Evolutionary conservation across 352 stramenopile species (phyloP).

Genomic region (Plasmopara halstedii): DNA sequence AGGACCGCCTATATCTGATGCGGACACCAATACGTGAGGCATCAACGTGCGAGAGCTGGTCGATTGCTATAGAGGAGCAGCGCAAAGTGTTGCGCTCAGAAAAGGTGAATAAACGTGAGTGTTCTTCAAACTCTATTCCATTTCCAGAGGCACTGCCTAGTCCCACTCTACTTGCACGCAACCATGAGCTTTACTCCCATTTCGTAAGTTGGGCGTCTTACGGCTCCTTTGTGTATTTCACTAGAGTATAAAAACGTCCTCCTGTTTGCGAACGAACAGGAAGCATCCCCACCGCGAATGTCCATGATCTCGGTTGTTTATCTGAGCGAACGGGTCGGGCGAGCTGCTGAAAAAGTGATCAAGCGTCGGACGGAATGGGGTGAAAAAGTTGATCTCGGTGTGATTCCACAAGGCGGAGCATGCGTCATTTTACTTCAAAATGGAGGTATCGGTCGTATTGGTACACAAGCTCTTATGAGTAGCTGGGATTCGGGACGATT

Average conservation of each 20-base stretch:
- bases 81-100: slow-evolving; percentile 57
- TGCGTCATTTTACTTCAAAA: slow-evolving; percentile 75
- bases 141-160: slow-evolving; percentile 48
- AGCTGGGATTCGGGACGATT: slow-evolving; percentile 71
- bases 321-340: slow-evolving; percentile 47
- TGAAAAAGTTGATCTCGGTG: slow-evolving; percentile 57
- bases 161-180: slow-evolving; percentile 56
- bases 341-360: slow-evolving; percentile 58
- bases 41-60: slow-evolving; percentile 82
- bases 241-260: slow-evolving; percentile 68
- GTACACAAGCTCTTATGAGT: slow-evolving; percentile 77
- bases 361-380: slow-evolving; percentile 65
- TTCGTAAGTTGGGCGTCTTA: slow-evolving; percentile 64
- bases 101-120: slow-evolving; percentile 50
- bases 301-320: slow-evolving; percentile 72
- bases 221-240: slow-evolving; percentile 12
- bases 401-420: slow-evolving; percentile 68
- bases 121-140: slow-evolving; percentile 10
- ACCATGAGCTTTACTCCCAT: slow-evolving; percentile 72
- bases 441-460: slow-evolving; percentile 63
- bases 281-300: slow-evolving; percentile 57
- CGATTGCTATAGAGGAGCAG: slow-evolving; percentile 76
- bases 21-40: slow-evolving; percentile 50
- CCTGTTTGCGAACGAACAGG: slow-evolving; percentile 58
- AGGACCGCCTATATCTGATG: slow-evolving; percentile 74